Evolutionary conservation across 768 basidiomycete species (phyloP), one percentile per base, ranked within the genome.

Genomic region (Xerocomus potaroensis): DNA sequence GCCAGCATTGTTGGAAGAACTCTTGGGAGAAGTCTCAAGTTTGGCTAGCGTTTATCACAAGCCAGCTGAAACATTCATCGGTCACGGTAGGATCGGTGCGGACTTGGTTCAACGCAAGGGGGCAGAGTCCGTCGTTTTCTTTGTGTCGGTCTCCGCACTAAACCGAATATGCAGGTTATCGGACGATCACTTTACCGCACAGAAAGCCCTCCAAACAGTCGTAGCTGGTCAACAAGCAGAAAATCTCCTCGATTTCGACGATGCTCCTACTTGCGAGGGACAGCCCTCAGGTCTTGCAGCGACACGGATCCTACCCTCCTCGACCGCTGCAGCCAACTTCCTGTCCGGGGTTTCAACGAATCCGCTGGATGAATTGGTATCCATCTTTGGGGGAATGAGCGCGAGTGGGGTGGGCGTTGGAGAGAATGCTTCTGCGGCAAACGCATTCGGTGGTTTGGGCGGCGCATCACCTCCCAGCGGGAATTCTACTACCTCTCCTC

Each of bases 41-140:
- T 70, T 98, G 16, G 91, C 92, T 5, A 95, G 92, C 61, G 92
- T 95, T 2, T 99, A 99, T 63, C 96, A 99, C 71, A 97, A 96
- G 66, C 96, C 96, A 0, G 84, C 83, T 29, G 90, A 92, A 63
- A 97, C 96, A 0, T 99, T 99, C 59, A 81, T 99, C 46, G 96
- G 95, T 0, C 82, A 83, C 54, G 95, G 96, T 8, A 77, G 94
- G 39, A 74, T 97, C 47, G 86, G 91, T 8, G 89, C 83, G 0
- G 91, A 93, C 55, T 73, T 86, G 6, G 73, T 94, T 55, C 79
- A 81, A 53, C 73, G 75, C 57, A 84, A 76, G 66, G 79, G 72
- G 45, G 57, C 66, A 45, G 84, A 84, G 83, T 84, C 49, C 30
- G 83, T 71, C 1, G 23, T 47, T 39, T 41, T 40, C 47, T 43